Conservation (phyloP, 176 grass and related monocot species). For the Tillandsia fasciculata region DNA sequence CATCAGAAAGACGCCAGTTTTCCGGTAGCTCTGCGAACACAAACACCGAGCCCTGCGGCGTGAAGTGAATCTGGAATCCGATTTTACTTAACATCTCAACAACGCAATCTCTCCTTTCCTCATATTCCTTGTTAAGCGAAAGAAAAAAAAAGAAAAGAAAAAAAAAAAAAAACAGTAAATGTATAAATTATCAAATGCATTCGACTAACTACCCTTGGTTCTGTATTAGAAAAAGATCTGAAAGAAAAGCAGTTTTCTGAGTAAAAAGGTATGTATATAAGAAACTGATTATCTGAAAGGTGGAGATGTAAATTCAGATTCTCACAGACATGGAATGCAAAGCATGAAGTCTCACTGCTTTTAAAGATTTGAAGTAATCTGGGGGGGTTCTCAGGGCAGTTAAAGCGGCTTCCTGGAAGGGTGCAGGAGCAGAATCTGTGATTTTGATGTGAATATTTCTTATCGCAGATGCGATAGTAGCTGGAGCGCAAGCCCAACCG, state of each 20-base stretch:
- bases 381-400: slow-evolving; percentile 43
- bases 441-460: slow-evolving; percentile 79
- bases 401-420: slow-evolving; percentile 93
- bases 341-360: slow-evolving; percentile 37
- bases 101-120: slow-evolving; percentile 52
- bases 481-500: slow-evolving; percentile 76
- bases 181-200: not conserved
- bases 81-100: slow-evolving; percentile 56
- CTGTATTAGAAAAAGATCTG: no score
- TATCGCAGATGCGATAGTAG: slow-evolving; percentile 59
- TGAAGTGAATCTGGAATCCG: slow-evolving; percentile 54
- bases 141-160: not conserved
- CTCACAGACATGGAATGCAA: not conserved
- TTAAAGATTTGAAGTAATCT: slow-evolving; percentile 53
- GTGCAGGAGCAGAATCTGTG: slow-evolving; percentile 90
- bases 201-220: not conserved
- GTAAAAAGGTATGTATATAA: no score
- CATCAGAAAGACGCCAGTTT: slow-evolving; percentile 64
- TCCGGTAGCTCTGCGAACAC: slow-evolving; percentile 66
- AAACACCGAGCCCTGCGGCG: slow-evolving; percentile 78
- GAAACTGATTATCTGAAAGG: no score
- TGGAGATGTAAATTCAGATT: not conserved
- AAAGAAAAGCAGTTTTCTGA: no score
- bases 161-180: not conserved
- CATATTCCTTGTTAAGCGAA: slow-evolving; percentile 52